Percentiles rank a stretch among this genome's conserved stretches.
Evolutionary conservation across 805 yeast genomes (phyloP).

Genomic region (Starmerella davenportii): DNA sequence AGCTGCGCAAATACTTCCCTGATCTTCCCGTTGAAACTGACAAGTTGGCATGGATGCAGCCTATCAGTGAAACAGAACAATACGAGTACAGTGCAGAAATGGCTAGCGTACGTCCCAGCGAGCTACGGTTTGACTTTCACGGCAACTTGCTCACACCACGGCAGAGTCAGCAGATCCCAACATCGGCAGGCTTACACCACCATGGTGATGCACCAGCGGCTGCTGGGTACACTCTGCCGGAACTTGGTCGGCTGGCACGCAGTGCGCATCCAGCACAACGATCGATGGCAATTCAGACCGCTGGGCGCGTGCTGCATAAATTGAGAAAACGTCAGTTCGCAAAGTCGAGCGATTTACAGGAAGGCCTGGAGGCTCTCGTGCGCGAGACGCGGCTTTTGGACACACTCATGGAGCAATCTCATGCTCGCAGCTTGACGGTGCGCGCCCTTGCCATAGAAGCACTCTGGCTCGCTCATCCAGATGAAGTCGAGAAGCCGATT

Average conservation of each 20-base stretch:
- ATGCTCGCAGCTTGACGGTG: constrained; percentile 17
- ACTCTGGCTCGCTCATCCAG: constrained; percentile 17
- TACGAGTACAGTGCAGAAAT: constrained; percentile 30
- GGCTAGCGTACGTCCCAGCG: constrained; percentile 32
- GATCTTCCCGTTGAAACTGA: constrained; percentile 69
- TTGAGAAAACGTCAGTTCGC: constrained; percentile 33
- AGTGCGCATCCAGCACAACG: constrained; percentile 74
- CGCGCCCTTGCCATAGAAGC: constrained; percentile 19
- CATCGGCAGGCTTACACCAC: constrained; percentile 65
- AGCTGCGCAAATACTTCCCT: constrained; percentile 71
- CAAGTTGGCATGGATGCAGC: constrained; percentile 83
- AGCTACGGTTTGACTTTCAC: constrained; percentile 71
- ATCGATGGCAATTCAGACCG: constrained; percentile 64
- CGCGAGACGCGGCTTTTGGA: constrained; percentile 14
- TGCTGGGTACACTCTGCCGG: constrained; percentile 83
- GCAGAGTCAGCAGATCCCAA: constrained; percentile 32
- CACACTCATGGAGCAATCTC: constrained; percentile 16
- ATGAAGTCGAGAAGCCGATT: not conserved
- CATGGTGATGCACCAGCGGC: constrained; percentile 75
- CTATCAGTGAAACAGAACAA: constrained; percentile 29
- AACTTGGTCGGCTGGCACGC: constrained; percentile 59
- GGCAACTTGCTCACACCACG: constrained; percentile 56
- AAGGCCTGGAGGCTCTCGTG: constrained; percentile 16
- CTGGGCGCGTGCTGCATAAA: constrained; percentile 75
- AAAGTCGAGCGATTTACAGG: constrained; percentile 27